Conservation (phyloP, 768 basidiomycete genomes). For the Tylopilus plumbeoviolaceoides region DNA sequence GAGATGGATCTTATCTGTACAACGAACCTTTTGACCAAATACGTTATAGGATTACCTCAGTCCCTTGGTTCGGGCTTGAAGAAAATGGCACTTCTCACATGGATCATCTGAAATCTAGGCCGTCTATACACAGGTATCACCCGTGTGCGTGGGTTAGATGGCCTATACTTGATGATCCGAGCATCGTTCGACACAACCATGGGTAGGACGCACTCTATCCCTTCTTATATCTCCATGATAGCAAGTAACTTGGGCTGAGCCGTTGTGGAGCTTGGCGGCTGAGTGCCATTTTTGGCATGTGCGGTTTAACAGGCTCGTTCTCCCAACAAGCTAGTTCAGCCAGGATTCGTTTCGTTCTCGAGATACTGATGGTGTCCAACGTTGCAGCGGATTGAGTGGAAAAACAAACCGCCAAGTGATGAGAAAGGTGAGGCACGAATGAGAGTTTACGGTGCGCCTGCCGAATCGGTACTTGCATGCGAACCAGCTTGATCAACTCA, state of each 20-base stretch:
- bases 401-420: background rate
- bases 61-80: background rate
- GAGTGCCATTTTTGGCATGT: background rate
- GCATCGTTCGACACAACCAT: background rate
- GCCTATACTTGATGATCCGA: too few relatives aligned
- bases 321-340: constrained; percentile 9
- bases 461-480: too few relatives aligned
- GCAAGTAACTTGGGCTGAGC: background rate
- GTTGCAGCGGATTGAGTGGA: background rate
- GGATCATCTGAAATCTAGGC: background rate
- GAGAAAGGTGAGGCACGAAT: background rate
- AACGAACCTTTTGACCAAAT: constrained; percentile 3
- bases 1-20: background rate
- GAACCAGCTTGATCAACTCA: background rate
- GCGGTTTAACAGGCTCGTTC: background rate
- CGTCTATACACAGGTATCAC: background rate
- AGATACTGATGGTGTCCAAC: background rate
- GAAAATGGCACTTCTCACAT: too few relatives aligned
- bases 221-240: background rate
- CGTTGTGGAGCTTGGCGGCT: background rate
- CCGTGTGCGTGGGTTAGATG: too few relatives aligned
- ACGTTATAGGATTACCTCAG: background rate
- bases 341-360: background rate
- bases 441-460: too few relatives aligned
- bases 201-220: background rate